Evolutionary conservation across 805 yeast species (phyloP), one percentile per base, ranked within the genome.

Genomic region (Candida pini): DNA sequence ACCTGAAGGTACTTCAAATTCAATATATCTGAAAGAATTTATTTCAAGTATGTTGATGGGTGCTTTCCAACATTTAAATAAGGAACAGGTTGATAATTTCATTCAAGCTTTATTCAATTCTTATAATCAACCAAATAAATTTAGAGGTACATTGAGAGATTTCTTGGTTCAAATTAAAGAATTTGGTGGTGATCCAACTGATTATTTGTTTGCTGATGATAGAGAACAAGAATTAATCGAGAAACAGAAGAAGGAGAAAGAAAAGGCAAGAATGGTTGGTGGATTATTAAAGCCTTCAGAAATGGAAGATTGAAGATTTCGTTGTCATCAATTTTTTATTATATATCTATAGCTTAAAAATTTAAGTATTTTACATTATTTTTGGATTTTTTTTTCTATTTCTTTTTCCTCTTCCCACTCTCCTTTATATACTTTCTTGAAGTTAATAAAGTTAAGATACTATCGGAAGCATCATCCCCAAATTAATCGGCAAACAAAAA

Each of bases 151-250:
- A 9, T 69, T 92, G 49, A 81, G 97, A 62, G 99, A 92, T 63
- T 92, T 92, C 75, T 72, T 92, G 58, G 94, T 92, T 28, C 97
- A 92, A 66, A 85, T 90, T 60, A 89, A 88, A 63, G 95, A 90
- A 63, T 77, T 74, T 54, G 98, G 97, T 40, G 97, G 97, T 20
- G 95, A 86, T 58, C 79, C 95, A 37, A 87, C 96, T 16, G 97
- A 89, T 58, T 92, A 92, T 58, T 68, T 90, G 57, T 90, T 81
- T 62, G 95, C 94, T 9, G 97, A 92, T 54, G 98, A 90, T 55
- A 83, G 79, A 55, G 95, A 87, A 59, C 67, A 68, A 33, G 95
- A 86, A 57, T 59, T 76, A 40, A 60, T 68, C 43, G 95, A 85
- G 58, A 80, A 78, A 56, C 72, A 69, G 44, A 74, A 71, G 55